These are phyloP conservation scores for Polytrichum formosum DNA, from an alignment of 225 moss, liverwort and hornwort species.

Conservation along the genomic window DNA sequence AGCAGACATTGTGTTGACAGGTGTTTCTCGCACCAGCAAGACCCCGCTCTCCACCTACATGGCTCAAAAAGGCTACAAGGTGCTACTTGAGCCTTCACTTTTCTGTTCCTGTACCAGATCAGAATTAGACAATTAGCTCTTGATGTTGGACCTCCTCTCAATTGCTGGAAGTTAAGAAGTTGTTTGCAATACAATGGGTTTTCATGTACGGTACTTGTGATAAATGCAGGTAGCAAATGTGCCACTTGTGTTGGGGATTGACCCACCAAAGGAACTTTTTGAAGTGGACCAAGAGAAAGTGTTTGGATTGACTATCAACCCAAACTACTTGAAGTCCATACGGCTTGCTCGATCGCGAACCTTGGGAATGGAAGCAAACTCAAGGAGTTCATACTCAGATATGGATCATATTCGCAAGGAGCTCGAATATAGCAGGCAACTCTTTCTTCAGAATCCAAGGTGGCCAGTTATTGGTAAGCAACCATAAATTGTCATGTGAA, in stretches of 20 bases:
- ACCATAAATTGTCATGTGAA: no score
- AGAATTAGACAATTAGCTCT: no score
- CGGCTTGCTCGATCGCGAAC: conserved; percentile 72
- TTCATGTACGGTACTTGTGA: not conserved
- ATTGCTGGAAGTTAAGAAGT: no score
- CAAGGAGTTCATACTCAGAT: conserved; percentile 69
- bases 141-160: no score
- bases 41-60: conserved; percentile 98
- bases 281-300: conserved; percentile 83
- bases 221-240: conserved; percentile 69
- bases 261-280: conserved; percentile 90
- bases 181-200: no score
- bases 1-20: conserved; percentile 77
- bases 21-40: conserved; percentile 97
- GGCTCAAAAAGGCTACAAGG: conserved; percentile 97
- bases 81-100: conserved; percentile 14
- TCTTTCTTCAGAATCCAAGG: conserved; percentile 77
- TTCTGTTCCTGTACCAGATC: no score
- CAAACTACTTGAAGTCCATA: conserved; percentile 72
- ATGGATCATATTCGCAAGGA: conserved; percentile 95
- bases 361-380: conserved; percentile 66
- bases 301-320: conserved; percentile 82
- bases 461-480: conserved; percentile 87
- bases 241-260: conserved; percentile 82
- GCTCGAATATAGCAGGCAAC: conserved; percentile 78